Base-by-base conservation (phyloP, 805 yeast genomes). In the Schizosaccharomyces octosporus region DNA sequence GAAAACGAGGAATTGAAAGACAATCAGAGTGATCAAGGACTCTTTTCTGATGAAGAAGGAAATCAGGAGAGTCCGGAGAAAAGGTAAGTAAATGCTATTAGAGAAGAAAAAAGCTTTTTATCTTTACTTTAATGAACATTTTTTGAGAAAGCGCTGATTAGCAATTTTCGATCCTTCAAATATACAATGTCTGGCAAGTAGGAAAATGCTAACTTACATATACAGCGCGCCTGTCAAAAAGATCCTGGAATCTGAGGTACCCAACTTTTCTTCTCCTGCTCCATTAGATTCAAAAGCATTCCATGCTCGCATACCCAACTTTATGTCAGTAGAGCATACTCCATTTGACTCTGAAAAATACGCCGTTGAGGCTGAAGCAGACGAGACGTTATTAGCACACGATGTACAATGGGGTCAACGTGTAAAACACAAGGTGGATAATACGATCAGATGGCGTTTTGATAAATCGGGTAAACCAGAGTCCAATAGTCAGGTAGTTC, bases 401-500 rank as follows among this genome's bases (percentile, higher is more conserved):
- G 29, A 48, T 24, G 29, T 24, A 24, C 29, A 48, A 5, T 48
- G 55, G 55, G 55, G 55, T 5, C 55, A 48, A 9, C n/a, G 24
- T 13, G 24, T 48, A 4, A 48, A 48, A 13, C 55, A 48, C 42
- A 76, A 80, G 62, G 87, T 83, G 64, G 88, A 85, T 67, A 90
- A 88, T 70, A 87, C 96, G 0, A 76, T 93, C 42, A 80, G 98
- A 69, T 93, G 98, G 98, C 81, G 95, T 72, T 90, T 89, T 71
- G 84, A 87, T 17, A 80, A 84, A 63, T 82, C 81, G 63, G 79
- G 79, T n/a, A 74, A 59, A 65, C 79, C 85, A 66, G 95, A 88
- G 70, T 84, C 95, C 9, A 93, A 93, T 69, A 83, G 96, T 4
- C 87, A 89, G 68, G 81, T 90, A 62, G 79, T 93, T 43, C 85